These are phyloP conservation scores for Coemansia sp. DNA, from an alignment of 192 early-diverging fungal species.

Conservation along the genomic window DNA sequence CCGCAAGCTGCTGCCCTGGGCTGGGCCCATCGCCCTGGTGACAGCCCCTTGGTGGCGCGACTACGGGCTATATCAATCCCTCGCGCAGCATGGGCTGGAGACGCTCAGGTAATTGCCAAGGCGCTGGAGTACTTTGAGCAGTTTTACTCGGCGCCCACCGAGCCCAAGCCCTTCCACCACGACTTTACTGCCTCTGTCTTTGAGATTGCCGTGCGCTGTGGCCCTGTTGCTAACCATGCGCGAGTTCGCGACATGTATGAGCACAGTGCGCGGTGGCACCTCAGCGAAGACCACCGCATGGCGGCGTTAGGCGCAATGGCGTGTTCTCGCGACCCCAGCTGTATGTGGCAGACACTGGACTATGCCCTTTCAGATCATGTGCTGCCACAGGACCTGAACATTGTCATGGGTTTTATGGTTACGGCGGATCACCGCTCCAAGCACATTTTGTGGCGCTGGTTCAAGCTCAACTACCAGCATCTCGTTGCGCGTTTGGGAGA, in stretches of 20 bases:
- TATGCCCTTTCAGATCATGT: conserved; percentile 40
- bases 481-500: conserved; percentile 59
- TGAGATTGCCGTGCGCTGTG: conserved; percentile 58
- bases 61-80: conserved; percentile 64
- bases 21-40: conserved; percentile 55
- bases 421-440: conserved; percentile 55
- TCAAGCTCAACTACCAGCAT: conserved; percentile 55
- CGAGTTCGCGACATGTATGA: conserved; percentile 49
- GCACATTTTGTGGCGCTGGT: conserved; percentile 63
- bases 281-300: conserved; percentile 59
- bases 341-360: conserved; percentile 37
- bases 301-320: conserved; percentile 60
- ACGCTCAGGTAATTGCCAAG: conserved; percentile 55
- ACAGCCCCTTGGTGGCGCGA: conserved; percentile 59
- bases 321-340: conserved; percentile 38
- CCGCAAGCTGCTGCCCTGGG: conserved; percentile 62
- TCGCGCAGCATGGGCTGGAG: conserved; percentile 59
- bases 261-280: conserved; percentile 40
- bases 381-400: conserved; percentile 49
- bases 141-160: conserved; percentile 59
- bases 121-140: conserved; percentile 58
- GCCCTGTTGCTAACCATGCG: conserved; percentile 42
- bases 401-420: conserved; percentile 59
- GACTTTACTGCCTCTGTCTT: conserved; percentile 58
- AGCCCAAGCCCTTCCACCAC: conserved; percentile 54